phyloP scores from a whole-genome alignment of 352 stramenopile genomes.

The Phytopythium kandeliae region DNA sequence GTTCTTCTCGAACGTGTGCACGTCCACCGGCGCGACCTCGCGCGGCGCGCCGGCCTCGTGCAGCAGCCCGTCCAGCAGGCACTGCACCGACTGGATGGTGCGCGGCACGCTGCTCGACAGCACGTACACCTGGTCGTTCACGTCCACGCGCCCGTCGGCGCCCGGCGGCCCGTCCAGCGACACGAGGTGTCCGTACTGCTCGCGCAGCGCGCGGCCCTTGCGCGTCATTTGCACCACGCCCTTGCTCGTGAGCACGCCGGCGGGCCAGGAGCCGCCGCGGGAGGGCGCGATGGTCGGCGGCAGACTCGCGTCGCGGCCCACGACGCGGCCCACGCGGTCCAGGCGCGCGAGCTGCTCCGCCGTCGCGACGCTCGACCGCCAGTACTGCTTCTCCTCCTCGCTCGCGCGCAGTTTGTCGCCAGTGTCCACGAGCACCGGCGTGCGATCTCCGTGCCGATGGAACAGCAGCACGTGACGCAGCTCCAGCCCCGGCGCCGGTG shows the following conservation, averaged over 20 bases:
- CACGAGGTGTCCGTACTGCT: slow-evolving; percentile 44
- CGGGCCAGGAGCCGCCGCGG: slow-evolving; percentile 35
- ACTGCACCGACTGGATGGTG: slow-evolving; percentile 76
- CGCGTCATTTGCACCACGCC: slow-evolving; percentile 66
- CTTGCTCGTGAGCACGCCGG: slow-evolving; percentile 54
- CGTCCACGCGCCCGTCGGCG: slow-evolving; percentile 1
- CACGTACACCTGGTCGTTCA: slow-evolving; percentile 59
- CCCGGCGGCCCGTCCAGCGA: neutral
- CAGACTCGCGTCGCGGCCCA: slow-evolving; percentile 38
- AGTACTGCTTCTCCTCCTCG: slow-evolving; percentile 54
- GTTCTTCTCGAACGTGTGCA: slow-evolving; percentile 65
- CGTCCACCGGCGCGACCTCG: slow-evolving; percentile 32
- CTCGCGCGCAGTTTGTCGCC: slow-evolving; percentile 47
- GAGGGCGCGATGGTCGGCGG: slow-evolving; percentile 36
- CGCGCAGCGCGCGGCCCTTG: slow-evolving; percentile 44
- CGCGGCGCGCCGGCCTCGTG: slow-evolving; percentile 11
- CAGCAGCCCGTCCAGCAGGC: slow-evolving; percentile 68
- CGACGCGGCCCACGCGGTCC: slow-evolving; percentile 33
- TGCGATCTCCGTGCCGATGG: slow-evolving; percentile 77
- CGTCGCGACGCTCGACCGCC: slow-evolving; percentile 48
- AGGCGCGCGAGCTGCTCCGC: slow-evolving; percentile 39
- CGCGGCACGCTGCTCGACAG: slow-evolving; percentile 71
- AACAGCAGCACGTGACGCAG: slow-evolving; percentile 75
- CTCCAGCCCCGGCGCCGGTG: slow-evolving; percentile 13
- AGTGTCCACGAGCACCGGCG: slow-evolving; percentile 59